phyloP scores from a whole-genome alignment of 306 rosid genomes.

The Pterocarpus macrocarpus region DNA sequence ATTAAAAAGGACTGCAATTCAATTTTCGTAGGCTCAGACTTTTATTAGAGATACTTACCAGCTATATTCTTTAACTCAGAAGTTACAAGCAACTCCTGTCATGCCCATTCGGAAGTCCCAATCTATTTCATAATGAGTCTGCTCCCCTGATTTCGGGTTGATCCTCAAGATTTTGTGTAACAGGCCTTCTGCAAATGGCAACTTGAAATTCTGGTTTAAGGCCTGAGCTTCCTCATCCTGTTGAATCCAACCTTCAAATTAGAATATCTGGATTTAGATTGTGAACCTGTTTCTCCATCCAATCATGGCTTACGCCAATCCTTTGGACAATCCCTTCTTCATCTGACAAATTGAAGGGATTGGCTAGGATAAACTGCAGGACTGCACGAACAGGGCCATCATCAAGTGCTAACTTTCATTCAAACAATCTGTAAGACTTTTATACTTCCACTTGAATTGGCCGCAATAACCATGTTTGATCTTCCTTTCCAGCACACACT shows the following conservation, averaged over 20 bases:
- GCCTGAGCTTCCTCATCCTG: slow-evolving; percentile 29
- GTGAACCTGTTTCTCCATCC: slow-evolving; percentile 5
- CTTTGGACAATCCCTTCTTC: background rate
- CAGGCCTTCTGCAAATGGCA: slow-evolving; percentile 11
- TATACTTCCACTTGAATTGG: slow-evolving; percentile 91
- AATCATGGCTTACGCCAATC: background rate
- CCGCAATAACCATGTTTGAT: slow-evolving; percentile 84
- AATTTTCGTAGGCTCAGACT: slow-evolving; percentile 10
- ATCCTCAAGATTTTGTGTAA: background rate
- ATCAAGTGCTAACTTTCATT: slow-evolving; percentile 37
- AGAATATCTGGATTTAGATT: background rate
- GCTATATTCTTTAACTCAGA: background rate
- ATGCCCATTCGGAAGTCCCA: background rate
- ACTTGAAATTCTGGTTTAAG: slow-evolving; percentile 9
- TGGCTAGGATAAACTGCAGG: slow-evolving; percentile 39
- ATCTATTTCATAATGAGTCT: background rate
- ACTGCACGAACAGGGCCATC: slow-evolving; percentile 31
- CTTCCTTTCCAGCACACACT: slow-evolving; percentile 97
- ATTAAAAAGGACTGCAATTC: slow-evolving; percentile 22
- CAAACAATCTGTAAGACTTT: slow-evolving; percentile 85
- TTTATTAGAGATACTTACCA: background rate
- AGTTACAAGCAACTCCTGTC: slow-evolving; percentile 15
- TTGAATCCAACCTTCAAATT: slow-evolving; percentile 36
- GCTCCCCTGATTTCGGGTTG: slow-evolving; percentile 17
- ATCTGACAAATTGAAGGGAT: slow-evolving; percentile 29